phyloP scores from a whole-genome alignment of 1,284 basidiomycete species.

The Rhodotorula sp. region DNA sequence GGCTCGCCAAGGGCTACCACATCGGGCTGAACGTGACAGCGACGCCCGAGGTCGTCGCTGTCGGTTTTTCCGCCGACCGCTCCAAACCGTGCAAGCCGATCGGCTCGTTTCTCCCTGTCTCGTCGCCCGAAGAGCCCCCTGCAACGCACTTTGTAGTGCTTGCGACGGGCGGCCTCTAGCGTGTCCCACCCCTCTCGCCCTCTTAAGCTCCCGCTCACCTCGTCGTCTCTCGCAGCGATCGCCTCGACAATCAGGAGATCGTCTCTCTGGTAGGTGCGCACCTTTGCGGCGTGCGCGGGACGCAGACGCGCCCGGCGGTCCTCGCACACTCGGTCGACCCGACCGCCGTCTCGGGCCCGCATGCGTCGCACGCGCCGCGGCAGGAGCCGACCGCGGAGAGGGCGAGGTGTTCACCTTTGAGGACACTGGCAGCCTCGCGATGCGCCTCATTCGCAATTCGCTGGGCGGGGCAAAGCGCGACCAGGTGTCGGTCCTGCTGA shows the following conservation, averaged over 20 bases:
- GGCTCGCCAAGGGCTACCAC: conserved; percentile 53
- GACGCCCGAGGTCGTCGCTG: conserved; percentile 74
- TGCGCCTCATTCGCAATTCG: conserved; percentile 92
- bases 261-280: conserved; percentile 85
- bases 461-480: conserved; percentile 80
- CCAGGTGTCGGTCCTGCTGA: conserved; percentile 69
- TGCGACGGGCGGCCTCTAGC: conserved; percentile 77
- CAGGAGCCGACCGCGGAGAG: conserved; percentile 42
- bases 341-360: conserved; percentile 2
- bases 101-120: conserved; percentile 41
- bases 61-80: conserved; percentile 32
- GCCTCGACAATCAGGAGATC: conserved; percentile 90
- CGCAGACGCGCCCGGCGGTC: conserved; percentile 30
- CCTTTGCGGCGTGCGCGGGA: conserved; percentile 66
- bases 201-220: too few relatives aligned
- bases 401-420: conserved; percentile 68
- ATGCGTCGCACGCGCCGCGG: conserved; percentile 37
- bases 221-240: conserved; percentile 62
- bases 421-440: conserved; percentile 76
- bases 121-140: conserved; percentile 33
- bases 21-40: conserved; percentile 93
- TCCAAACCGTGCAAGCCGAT: conserved; percentile 32
- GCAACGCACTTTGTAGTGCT: conserved; percentile 71
- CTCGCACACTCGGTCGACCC: conserved; percentile 32
- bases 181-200: conserved; percentile 28